Evolutionary conservation across 179 eudicot species (phyloP), one percentile per base, ranked within the genome.

Genomic region (Pouteria campechiana): DNA sequence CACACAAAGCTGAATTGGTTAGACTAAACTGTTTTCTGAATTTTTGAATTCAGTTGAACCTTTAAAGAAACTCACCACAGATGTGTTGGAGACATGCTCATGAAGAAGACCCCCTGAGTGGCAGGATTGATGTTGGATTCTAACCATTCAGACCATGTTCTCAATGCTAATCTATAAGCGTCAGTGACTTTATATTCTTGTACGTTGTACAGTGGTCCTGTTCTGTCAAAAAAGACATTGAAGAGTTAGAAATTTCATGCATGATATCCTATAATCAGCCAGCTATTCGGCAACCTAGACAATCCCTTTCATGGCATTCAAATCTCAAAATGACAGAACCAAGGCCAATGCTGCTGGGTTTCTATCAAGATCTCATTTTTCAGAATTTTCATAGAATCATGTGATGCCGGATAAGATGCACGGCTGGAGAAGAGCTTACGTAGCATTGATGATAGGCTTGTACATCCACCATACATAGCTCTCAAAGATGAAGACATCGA

Each of bases 401-500:
- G n/a, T n/a, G n/a, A n/a, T n/a, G n/a, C n/a, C n/a, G n/a, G n/a
- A n/a, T n/a, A n/a, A n/a, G n/a, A n/a, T n/a, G n/a, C n/a, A n/a
- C n/a, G 8, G 1, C 14, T 18, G 41, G 19, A 32, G 1, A 3
- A 34, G 1, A 41, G 50, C 78, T 57, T 20, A 90, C 98, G 98
- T 90, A 15, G 93, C 98, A n/a, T 90, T 90, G 42, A 90, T 86
- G 1, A 55, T 40, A 2, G 94, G 95, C 55, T 81, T 74, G 57
- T 81, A 73, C 98, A 82, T 90, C 98, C 96, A 90, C 98, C 98
- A 90, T n/a, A 90, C 80, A 48, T 90, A 90, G 67, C 87, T 90
- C 55, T 86, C 96, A 44, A 81, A 90, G 4, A 86, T 81, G 54
- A 90, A 57, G 31, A 76, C 44, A 49, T 86, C 82, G 0, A 73